phyloP scores from a whole-genome alignment of 2,329 filamentous ascomycete species.

The Periconia sp. region DNA sequence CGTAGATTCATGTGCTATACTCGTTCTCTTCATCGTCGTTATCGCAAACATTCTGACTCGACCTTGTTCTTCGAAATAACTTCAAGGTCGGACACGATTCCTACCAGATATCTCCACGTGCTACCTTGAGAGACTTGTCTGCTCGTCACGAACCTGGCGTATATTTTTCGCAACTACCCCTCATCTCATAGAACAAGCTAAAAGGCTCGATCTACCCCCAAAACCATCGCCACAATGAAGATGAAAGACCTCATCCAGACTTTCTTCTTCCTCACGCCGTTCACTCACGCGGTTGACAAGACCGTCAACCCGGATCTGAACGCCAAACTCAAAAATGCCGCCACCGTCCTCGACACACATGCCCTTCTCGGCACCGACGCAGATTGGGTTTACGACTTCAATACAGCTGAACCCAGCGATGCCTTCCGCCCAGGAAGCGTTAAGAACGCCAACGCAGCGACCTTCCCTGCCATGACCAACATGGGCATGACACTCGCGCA shows the following conservation, averaged over 20 bases:
- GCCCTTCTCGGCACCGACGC: slow-evolving; percentile 47
- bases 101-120: too few relatives aligned
- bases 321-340: slow-evolving; percentile 41
- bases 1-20: too few relatives aligned
- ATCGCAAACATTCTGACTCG: background rate
- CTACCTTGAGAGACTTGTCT: too few relatives aligned
- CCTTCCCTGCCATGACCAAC: slow-evolving; percentile 56
- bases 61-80: background rate
- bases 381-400: slow-evolving; percentile 60
- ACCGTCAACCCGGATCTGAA: slow-evolving; percentile 50
- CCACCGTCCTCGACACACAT: slow-evolving; percentile 55
- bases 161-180: too few relatives aligned
- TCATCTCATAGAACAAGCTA: background rate
- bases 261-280: slow-evolving; percentile 16
- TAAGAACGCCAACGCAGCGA: slow-evolving; percentile 59
- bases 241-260: slow-evolving; percentile 12
- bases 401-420: slow-evolving; percentile 49
- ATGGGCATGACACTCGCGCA: slow-evolving; percentile 57
- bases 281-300: slow-evolving; percentile 43
- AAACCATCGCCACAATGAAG: background rate
- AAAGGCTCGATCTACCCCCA: background rate
- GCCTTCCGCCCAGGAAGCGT: slow-evolving; percentile 56
- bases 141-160: too few relatives aligned
- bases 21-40: background rate
- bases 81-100: too few relatives aligned